Percentiles rank a stretch among this genome's conserved stretches.
Evolutionary conservation across 2,329 filamentous ascomycete species (phyloP).

Genomic region (Trichoderma sp.): DNA sequence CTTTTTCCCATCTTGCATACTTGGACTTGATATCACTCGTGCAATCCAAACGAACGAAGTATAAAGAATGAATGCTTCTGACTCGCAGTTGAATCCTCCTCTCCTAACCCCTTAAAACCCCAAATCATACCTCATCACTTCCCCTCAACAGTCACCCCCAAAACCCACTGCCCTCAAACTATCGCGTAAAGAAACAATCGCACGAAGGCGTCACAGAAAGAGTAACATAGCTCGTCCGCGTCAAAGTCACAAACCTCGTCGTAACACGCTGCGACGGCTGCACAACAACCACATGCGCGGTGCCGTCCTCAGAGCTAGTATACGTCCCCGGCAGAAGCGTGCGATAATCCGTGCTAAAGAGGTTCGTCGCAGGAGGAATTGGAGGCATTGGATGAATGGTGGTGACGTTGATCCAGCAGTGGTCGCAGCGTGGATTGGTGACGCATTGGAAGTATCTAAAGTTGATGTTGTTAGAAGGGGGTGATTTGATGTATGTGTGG

Average conservation of each 20-base stretch:
- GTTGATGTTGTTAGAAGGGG: not conserved
- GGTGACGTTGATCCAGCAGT: slow-evolving; percentile 24
- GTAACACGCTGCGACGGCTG: not conserved
- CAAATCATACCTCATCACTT: not conserved
- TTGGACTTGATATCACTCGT: not conserved
- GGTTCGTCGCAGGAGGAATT: not conserved
- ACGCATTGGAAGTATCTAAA: slow-evolving; percentile 32
- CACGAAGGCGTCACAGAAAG: not conserved
- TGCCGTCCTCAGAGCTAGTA: not conserved
- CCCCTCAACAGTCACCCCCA: not conserved
- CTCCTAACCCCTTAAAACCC: not conserved
- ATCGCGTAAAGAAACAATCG: not conserved
- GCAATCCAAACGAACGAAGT: not conserved
- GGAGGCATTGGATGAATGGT: slow-evolving; percentile 17
- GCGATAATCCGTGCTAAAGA: slow-evolving; percentile 7
- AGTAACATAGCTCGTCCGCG: not conserved
- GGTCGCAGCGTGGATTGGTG: slow-evolving; percentile 28
- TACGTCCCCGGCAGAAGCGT: slow-evolving; percentile 6
- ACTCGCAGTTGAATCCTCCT: not conserved
- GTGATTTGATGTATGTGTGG: not conserved
- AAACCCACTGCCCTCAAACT: not conserved
- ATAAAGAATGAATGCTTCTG: not conserved
- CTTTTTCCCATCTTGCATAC: not conserved
- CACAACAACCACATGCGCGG: slow-evolving; percentile 3
- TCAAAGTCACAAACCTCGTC: not conserved